Evolutionary conservation across 2,329 filamentous ascomycete species (phyloP), one percentile per base, ranked within the genome.

Genomic region (Alternaria atra): DNA sequence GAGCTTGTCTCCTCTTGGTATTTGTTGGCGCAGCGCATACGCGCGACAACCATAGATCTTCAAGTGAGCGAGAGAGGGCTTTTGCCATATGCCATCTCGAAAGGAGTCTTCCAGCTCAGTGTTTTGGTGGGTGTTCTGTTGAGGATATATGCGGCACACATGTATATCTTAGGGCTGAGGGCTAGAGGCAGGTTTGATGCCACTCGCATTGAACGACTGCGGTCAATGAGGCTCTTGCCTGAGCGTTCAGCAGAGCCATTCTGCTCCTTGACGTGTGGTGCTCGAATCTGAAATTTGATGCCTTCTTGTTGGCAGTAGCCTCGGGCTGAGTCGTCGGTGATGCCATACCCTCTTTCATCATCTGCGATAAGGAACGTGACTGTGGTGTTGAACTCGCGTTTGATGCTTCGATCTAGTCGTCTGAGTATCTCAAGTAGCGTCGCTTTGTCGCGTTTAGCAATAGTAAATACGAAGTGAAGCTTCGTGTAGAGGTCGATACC

Each of bases 31-130:
- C 8, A 6, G 27, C 27, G 27, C 27, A 27, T 65, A 66, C 35
- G 64, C 61, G 34, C 48, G 47, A 48, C 60, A 67, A 46, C 66
- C 25, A 20, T 62, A 62, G 1, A 59, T 20, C 15, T 51, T 30
- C 12, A 67, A 39, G 35, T 67, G 52, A 55, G 55, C 32, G 23
- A 66, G 50, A 29, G 30, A 48, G 5, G 65, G 65, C 63, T 55
- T 35, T 61, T 61, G 3, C 39, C 40, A 29, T 59, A 51, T 1
- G 53, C 57, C 10, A 62, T 44, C 52, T 70, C 30, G 40, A 60
- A 70, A 53, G 44, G 67, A 39, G 66, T 70, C 39, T 64, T 70
- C 66, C 30, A 70, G 8, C 34, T 34, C 6, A 66, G 34, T 29
- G 25, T 15, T 55, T 46, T 10, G 6, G 44, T 62, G 12, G 60